Evolutionary conservation across 2,329 filamentous ascomycete species (phyloP).

Genomic region (Phaeosphaeriaceae sp.): DNA sequence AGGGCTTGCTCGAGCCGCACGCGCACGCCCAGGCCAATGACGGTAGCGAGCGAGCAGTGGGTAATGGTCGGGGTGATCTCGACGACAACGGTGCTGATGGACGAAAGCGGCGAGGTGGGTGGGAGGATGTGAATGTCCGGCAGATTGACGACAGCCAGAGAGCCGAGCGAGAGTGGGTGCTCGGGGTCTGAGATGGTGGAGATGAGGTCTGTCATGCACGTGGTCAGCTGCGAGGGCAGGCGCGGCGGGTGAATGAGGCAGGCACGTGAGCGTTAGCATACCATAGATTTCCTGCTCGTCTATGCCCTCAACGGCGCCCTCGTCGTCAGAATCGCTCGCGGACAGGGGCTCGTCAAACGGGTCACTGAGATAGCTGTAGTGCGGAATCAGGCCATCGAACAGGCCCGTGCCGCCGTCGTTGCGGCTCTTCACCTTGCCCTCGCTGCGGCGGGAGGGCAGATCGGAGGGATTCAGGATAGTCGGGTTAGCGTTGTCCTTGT

Average conservation of each 20-base stretch:
- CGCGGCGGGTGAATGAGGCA: background rate
- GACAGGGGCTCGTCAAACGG: conserved; percentile 52
- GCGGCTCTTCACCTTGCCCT: conserved; percentile 47
- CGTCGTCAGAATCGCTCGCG: conserved; percentile 59
- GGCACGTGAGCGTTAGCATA: conserved; percentile 46
- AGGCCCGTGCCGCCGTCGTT: conserved; percentile 60
- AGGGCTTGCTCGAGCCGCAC: conserved; percentile 90
- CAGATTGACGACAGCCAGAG: conserved; percentile 94
- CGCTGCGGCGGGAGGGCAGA: conserved; percentile 77
- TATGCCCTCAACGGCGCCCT: conserved; percentile 77
- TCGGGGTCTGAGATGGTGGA: conserved; percentile 95
- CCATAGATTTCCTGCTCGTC: conserved; percentile 98
- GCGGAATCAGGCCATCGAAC: conserved; percentile 61
- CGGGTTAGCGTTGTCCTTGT: conserved; percentile 82
- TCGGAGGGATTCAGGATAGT: conserved; percentile 89
- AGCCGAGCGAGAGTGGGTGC: conserved; percentile 91
- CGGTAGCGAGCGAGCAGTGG: conserved; percentile 94
- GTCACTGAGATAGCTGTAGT: conserved; percentile 58
- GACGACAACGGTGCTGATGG: conserved; percentile 79
- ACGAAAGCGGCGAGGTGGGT: conserved; percentile 66
- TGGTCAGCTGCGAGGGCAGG: conserved; percentile 26
- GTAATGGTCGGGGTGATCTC: conserved; percentile 96
- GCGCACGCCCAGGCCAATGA: conserved; percentile 91
- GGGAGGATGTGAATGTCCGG: conserved; percentile 84
- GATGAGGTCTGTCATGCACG: conserved; percentile 74